Evolutionary conservation across 2,329 filamentous ascomycete genomes (phyloP), one percentile per base, ranked within the genome.

Genomic region (Capronia americana): DNA sequence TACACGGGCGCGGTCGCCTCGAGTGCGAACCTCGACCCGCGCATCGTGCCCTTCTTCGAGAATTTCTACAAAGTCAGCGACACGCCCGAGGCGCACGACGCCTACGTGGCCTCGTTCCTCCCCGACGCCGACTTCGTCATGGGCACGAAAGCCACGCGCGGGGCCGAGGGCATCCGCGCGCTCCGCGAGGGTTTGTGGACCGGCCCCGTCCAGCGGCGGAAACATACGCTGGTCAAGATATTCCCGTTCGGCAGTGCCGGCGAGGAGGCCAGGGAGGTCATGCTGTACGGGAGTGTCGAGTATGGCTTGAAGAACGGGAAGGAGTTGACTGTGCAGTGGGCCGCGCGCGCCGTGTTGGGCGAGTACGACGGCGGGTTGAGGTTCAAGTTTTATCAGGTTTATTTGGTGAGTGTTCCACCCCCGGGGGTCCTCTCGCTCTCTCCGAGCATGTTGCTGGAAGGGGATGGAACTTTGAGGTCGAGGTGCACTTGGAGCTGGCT

Each of bases 151-250:
- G 78, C 74, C 48, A 80, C 73, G 6, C 74, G 76, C 10, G 84
- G 84, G 1, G 73, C 75, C 41, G 77, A 80, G 58, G 83, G 84
- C 66, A 86, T 87, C 69, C 77, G 86, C 4, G 75, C 77, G 11
- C 74, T 85, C 34, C 79, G 85, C n/a, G 79, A 83, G 71, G 76
- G 75, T 4, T 81, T 86, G 78, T 87, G 85, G 85, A 80, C 82
- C 5, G 71, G 71, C 41, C 81, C 82, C 55, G 80, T 87, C 3
- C 74, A 78, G 0, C 78, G 77, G 51, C 61, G 68, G 30, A 63
- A 72, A 61, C 68, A 72, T 61, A 61, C 44, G 6, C 44, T 73
- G 10, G 44, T 63, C 0, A 82, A 84, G 75, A 79, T 86, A 41
- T 86, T 83, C 71, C 79, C 83, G 0, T 85, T 84, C 72, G 53